phyloP scores from a whole-genome alignment of 257 asterid species.

The Nicotiana obtusifolia region DNA sequence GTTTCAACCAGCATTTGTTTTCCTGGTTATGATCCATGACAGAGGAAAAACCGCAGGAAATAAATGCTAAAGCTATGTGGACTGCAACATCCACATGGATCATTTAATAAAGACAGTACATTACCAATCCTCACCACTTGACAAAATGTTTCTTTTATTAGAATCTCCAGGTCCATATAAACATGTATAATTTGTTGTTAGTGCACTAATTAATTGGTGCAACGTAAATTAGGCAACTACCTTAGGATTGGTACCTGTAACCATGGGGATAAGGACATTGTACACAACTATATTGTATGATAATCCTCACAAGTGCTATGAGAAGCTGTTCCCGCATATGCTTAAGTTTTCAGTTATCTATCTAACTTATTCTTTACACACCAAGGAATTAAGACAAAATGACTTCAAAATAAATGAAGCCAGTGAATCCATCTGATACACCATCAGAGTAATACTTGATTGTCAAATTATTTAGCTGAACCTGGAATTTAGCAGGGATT shows the following conservation, averaged over 20 bases:
- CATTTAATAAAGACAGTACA: not conserved
- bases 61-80: not conserved
- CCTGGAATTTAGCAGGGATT: not conserved
- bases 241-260: not conserved
- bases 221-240: not conserved
- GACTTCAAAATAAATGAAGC: not conserved
- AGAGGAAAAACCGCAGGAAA: not conserved
- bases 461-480: not conserved
- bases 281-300: not conserved
- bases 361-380: not conserved
- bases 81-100: not conserved
- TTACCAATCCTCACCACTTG: conserved; percentile 1
- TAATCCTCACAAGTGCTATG: not conserved
- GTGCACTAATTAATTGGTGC: not conserved
- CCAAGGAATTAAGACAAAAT: not conserved
- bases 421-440: not conserved
- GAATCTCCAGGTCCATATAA: not conserved
- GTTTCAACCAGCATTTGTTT: not conserved
- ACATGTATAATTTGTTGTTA: not conserved
- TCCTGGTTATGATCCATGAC: not conserved
- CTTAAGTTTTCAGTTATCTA: not conserved
- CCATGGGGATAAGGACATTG: not conserved
- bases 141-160: not conserved
- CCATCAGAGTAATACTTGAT: not conserved
- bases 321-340: not conserved